Conservation (phyloP, 2,329 filamentous ascomycete species). For the Sporothrix mexicana region DNA sequence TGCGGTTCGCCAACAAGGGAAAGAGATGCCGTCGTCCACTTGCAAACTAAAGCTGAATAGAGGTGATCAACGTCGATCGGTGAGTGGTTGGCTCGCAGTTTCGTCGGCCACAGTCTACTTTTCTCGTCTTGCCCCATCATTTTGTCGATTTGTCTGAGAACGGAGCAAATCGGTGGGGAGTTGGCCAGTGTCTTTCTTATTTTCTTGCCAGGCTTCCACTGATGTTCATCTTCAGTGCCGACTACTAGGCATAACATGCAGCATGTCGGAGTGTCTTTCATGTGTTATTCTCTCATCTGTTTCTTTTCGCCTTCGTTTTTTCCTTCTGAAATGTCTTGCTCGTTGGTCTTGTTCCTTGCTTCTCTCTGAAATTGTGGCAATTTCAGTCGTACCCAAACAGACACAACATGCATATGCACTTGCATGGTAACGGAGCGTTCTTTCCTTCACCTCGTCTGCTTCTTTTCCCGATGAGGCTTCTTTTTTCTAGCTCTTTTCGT, state of each 20-base stretch:
- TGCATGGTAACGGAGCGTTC: not conserved
- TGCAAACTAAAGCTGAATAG: not conserved
- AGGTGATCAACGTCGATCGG: not conserved
- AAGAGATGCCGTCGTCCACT: not conserved
- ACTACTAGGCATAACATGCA: too few relatives aligned
- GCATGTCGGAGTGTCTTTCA: not conserved
- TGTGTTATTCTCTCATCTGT: not conserved
- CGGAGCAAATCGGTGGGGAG: not conserved
- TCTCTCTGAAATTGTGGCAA: slow-evolving; percentile 23
- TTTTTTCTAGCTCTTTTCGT: not conserved
- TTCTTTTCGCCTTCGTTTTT: not conserved
- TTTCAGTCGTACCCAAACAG: not conserved
- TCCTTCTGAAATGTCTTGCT: not conserved
- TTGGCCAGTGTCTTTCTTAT: not conserved
- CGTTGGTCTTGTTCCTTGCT: not conserved
- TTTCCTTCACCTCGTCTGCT: not conserved
- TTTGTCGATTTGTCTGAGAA: not conserved
- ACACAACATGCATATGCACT: not conserved
- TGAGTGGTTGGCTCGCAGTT: not conserved
- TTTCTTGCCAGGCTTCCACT: not conserved
- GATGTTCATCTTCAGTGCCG: not conserved
- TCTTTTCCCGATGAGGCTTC: not conserved
- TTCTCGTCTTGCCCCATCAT: not conserved
- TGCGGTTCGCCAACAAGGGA: not conserved
- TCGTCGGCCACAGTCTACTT: too few relatives aligned